Evolutionary conservation across 1,139 yeast species (phyloP).

Genomic region (Candida sp.): DNA sequence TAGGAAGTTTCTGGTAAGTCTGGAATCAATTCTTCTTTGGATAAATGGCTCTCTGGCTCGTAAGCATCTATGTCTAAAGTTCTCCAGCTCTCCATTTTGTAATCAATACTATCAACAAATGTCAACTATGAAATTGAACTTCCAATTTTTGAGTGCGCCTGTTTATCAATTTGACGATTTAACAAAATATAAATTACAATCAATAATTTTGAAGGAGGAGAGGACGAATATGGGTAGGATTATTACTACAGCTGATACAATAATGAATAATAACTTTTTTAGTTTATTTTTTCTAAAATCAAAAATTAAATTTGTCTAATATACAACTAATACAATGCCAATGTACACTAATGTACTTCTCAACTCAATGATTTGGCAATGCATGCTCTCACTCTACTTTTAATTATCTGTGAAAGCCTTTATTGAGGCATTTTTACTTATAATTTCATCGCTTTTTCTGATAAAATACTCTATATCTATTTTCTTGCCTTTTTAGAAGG

Average conservation of each 20-base stretch:
- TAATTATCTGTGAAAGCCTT: too few species aligned
- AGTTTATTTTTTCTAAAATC: background rate
- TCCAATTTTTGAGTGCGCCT: background rate
- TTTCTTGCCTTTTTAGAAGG: slow-evolving; percentile 4
- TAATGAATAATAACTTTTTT: too few species aligned
- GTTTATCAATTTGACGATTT: background rate
- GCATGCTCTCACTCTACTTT: too few species aligned
- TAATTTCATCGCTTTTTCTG: too few species aligned
- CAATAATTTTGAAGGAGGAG: too few species aligned
- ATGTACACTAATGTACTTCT: too few species aligned
- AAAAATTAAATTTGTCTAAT: background rate
- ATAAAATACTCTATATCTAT: background rate
- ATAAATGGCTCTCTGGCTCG: slow-evolving; percentile 74
- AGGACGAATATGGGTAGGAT: too few species aligned
- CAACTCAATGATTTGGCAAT: too few species aligned
- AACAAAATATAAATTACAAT: too few species aligned
- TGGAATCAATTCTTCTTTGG: slow-evolving; percentile 64
- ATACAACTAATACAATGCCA: background rate
- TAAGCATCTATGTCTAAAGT: slow-evolving; percentile 89
- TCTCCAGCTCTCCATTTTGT: slow-evolving; percentile 55
- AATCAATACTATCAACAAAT: background rate
- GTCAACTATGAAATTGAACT: background rate
- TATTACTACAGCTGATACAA: background rate
- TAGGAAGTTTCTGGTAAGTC: slow-evolving; percentile 33
- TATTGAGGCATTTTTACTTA: too few species aligned